Evolutionary conservation across 345 rosid species (phyloP), one percentile per base, ranked within the genome.

Genomic region (Eucalyptus shirleyi): DNA sequence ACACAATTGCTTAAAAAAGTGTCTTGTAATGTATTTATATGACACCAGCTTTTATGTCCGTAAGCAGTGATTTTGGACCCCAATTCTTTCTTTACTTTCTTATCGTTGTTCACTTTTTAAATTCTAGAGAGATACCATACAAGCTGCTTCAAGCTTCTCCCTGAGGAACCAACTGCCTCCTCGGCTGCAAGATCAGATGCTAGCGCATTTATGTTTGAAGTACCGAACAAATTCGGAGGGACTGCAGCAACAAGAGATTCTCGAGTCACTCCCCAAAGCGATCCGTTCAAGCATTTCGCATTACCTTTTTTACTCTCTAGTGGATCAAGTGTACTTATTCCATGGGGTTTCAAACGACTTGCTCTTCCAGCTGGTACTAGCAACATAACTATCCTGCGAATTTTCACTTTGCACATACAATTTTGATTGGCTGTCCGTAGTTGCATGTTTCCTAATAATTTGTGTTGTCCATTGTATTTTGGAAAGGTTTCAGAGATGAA

Each of bases 171-270:
- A 92, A n/a, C 90, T 95, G 89, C 95, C 97, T 40, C 86, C 86
- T 88, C 92, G 95, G 42, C 90, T 96, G 28, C 97, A 96, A 94
- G 98, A 96, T 91, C 98, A 96, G 91, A 96, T 96, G 96, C 95
- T 94, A 86, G 96, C 96, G 19, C 97, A 96, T 94, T 93, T 96
- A 91, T 92, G 95, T 91, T 90, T 96, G 90, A 95, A 95, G 93
- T 95, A 91, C 91, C 90, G 98, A 62, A 95, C 96, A 28, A 94
- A 96, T 88, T 94, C 97, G 1, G 97, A 96, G 82, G 98, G 98
- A 87, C 92, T 96, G 45, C 98, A 95, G 91, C 98, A 96, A 86
- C 97, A 96, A 91, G 98, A 95, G 91, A 94, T 95, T 83, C 96
- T 96, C 24, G 98, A 96, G 87, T 92, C 96, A 5, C 96, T 96